Percentiles rank a stretch among this genome's conserved stretches.
Evolutionary conservation across 2,329 filamentous ascomycete species (phyloP).

Genomic region (Akanthomyces muscarius): DNA sequence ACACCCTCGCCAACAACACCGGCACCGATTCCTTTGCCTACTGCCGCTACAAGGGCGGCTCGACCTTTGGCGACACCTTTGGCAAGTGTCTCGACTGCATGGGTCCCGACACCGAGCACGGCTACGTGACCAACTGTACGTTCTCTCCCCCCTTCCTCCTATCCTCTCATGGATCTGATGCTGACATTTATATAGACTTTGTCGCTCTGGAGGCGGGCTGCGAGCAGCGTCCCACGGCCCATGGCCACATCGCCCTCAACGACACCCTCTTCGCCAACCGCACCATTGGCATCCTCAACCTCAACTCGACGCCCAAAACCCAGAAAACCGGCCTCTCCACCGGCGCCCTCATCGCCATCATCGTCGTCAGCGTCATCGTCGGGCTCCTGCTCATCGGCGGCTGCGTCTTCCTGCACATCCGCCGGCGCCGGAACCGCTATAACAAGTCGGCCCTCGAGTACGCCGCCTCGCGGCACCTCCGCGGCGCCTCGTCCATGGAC

Average conservation of each 20-base stretch:
- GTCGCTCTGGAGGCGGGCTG: constrained; percentile 50
- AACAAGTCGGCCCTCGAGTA: constrained; percentile 10
- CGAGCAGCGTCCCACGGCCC: constrained; percentile 40
- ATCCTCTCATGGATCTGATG: not conserved
- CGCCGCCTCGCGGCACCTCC: constrained; percentile 20
- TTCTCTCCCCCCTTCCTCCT: not conserved
- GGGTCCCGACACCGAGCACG: constrained; percentile 36
- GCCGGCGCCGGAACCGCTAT: constrained; percentile 40
- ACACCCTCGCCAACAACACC: constrained; percentile 35
- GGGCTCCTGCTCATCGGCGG: constrained; percentile 34
- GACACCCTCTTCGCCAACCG: constrained; percentile 41
- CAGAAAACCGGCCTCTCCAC: not conserved
- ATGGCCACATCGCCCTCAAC: constrained; percentile 37
- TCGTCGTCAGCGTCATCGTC: constrained; percentile 41
- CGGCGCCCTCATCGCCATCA: constrained; percentile 34
- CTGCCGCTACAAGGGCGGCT: constrained; percentile 39
- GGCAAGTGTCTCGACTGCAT: constrained; percentile 45
- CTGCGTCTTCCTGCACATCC: constrained; percentile 42
- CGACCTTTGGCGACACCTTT: constrained; percentile 31
- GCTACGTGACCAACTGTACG: constrained; percentile 49
- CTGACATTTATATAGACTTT: constrained; percentile 36
- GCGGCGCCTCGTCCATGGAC: constrained; percentile 40
- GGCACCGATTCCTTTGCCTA: constrained; percentile 34
- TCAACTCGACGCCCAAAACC: not conserved
- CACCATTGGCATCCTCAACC: constrained; percentile 5